Base-by-base conservation (phyloP, 345 rosid species). In the Hibiscus tridactylites region DNA sequence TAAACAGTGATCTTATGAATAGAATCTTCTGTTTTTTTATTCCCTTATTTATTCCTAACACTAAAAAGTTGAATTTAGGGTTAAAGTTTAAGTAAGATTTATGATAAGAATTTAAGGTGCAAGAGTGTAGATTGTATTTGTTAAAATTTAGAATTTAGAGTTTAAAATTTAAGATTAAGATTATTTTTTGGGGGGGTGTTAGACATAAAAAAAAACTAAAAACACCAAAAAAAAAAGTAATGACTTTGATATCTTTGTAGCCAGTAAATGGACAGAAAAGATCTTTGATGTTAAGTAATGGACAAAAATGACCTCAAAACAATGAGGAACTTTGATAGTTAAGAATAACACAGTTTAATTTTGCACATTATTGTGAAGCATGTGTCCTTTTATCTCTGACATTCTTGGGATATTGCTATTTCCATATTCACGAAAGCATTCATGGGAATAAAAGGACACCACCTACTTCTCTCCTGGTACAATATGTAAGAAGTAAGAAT, bases 401-500 rank as follows among this genome's bases (percentile, higher is more conserved):
- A 4, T 64, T 64, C 26, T 24, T 15, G 21, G 39, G 21, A 46
- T 46, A 54, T 26, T 65, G 31, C 15, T 47, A 57, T 35, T 9
- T 70, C 63, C 49, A 33, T 33, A 10, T 56, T 56, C 47, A 35
- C 11, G 10, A 13, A 21, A 17, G 49, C 16, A 74, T 35, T 42
- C 26, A 49, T 16, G 19, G 31, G 13, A 16, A 29, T 65, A 59
- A 74, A 83, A 88, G 88, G 90, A 88, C 83, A 86, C 88, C 85
- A 3, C 87, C 85, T n/a, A 84, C 92, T 83, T 88, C 92, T 75
- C 92, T 83, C 76, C 90, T 80, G 29, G 86, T 83, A 79, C 90
- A 86, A 73, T 86, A 84, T 12, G 82, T 81, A 66, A 87, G 88
- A 50, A 21, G 24, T 21, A 21, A 21, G 24, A 0, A 21, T 21